These are phyloP conservation scores for Diplodia sapinea DNA, from an alignment of 2,329 filamentous ascomycete species.

Conservation along the genomic window DNA sequence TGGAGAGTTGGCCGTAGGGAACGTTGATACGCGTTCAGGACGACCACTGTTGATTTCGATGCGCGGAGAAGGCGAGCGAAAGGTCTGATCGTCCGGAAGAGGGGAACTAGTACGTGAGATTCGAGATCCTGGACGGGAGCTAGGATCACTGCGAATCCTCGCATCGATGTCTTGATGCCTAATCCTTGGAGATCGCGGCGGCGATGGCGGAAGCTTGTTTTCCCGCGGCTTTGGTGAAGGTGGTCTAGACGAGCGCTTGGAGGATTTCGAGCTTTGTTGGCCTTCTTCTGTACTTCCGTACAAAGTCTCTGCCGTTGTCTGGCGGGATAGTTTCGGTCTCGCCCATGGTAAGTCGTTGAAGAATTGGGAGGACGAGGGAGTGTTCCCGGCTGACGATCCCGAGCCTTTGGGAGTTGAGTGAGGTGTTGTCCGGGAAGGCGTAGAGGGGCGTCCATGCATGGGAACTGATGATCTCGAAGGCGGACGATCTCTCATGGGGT, in stretches of 20 bases:
- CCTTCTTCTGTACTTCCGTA: conserved; percentile 25
- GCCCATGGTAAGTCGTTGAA: conserved; percentile 26
- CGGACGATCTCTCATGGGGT: conserved; percentile 10
- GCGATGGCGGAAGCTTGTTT: conserved; percentile 31
- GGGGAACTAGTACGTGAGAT: conserved; percentile 33
- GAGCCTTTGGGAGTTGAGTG: conserved; percentile 12
- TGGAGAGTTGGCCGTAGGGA: conserved; percentile 17
- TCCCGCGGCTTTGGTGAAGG: conserved; percentile 39
- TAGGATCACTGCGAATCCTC: conserved; percentile 38
- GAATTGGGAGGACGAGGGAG: conserved; percentile 16
- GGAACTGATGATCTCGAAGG: neutral
- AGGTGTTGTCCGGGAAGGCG: conserved; percentile 13
- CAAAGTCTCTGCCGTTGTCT: conserved; percentile 28
- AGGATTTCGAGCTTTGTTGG: conserved; percentile 10
- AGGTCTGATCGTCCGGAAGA: conserved; percentile 11
- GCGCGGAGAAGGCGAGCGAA: conserved; percentile 9
- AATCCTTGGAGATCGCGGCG: conserved; percentile 43
- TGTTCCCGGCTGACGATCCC: conserved; percentile 6
- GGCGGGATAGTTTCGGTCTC: conserved; percentile 18
- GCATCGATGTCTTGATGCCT: conserved; percentile 38
- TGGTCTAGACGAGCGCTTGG: conserved; percentile 34
- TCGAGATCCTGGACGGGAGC: conserved; percentile 32
- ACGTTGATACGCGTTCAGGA: conserved; percentile 8
- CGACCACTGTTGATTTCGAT: conserved; percentile 13
- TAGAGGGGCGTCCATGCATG: neutral